Evolutionary conservation across 2,329 filamentous ascomycete species (phyloP).

Genomic region (Stemphylium vesicarium): DNA sequence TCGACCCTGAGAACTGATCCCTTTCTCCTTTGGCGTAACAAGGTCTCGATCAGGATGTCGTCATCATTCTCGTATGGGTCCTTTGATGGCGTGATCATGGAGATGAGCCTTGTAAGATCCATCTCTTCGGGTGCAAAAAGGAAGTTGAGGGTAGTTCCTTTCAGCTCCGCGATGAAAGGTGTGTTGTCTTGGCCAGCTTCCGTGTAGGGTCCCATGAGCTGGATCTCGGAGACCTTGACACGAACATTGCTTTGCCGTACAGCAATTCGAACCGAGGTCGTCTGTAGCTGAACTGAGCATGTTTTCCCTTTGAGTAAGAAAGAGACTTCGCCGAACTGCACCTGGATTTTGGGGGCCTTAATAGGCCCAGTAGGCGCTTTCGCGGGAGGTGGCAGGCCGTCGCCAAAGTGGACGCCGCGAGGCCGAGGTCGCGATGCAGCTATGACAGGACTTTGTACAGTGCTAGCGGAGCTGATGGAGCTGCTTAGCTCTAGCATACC

Average conservation of each 20-base stretch:
- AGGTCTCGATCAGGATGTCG: conserved; percentile 92
- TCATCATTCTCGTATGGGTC: conserved; percentile 88
- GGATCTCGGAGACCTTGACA: conserved; percentile 76
- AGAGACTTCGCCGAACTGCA: conserved; percentile 77
- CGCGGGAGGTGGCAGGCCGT: conserved; percentile 43
- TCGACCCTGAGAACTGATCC: conserved; percentile 79
- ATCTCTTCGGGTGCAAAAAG: conserved; percentile 73
- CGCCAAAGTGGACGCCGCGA: conserved; percentile 65
- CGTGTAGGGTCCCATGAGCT: conserved; percentile 73
- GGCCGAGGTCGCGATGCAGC: conserved; percentile 41
- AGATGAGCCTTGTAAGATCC: conserved; percentile 82
- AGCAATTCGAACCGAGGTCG: conserved; percentile 81
- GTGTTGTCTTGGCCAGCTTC: conserved; percentile 61
- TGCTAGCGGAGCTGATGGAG: conserved; percentile 78
- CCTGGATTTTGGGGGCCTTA: conserved; percentile 69
- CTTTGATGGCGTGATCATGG: conserved; percentile 88
- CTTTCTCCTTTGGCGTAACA: conserved; percentile 84
- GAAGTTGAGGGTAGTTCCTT: conserved; percentile 73
- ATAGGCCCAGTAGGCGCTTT: conserved; percentile 18
- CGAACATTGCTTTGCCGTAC: conserved; percentile 75
- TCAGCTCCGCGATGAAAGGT: conserved; percentile 68
- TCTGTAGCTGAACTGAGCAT: conserved; percentile 75
- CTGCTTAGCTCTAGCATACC: conserved; percentile 87
- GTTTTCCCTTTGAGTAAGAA: conserved; percentile 78
- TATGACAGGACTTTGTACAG: conserved; percentile 49